Evolutionary conservation across 73 alveolate genomes (phyloP), one percentile per base, ranked within the genome.

Genomic region (Blepharisma stoltei): DNA sequence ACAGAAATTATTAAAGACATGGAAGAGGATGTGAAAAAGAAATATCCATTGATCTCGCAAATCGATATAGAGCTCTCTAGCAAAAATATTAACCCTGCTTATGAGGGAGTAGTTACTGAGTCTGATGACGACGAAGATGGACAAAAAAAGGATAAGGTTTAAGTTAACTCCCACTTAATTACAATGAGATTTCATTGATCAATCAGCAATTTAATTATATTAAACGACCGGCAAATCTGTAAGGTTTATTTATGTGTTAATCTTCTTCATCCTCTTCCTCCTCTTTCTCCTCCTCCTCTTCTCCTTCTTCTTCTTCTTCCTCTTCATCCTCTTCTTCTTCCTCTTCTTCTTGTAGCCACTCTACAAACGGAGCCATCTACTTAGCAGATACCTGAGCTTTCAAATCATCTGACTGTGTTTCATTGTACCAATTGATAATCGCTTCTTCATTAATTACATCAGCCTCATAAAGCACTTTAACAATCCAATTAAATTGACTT

Each of bases 281-380:
- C 3, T 32, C 41, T 32, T 32, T 3, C 3, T 32, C 41, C 3
- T 32, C 66, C 4, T 14, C 23, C 4, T 20, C 66, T 52, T 52
- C 2, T 52, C 4, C 23, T 14, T 52, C 23, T 52, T 14, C 23
- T 52, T 52, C 66, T 52, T 14, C 23, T 25, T 60, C 14, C 2
- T 60, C 73, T 18, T 60, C 73, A 1, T 60, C 73, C 37, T 25
- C 45, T 38, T 60, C 73, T 38, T 60, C 73, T 5, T 60, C 73
- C 73, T 60, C 73, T 14, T 25, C 45, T 38, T 60, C 48, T 25
- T 60, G 49, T 9, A 60, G 73, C 47, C 73, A 60, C 73, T 60
- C 73, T 9, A 60, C 73, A 60, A 60, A 60, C 0, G 14, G 48
- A 14, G 14, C 23, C 73, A 60, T 50, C 65, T 50, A 50, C n/a